phyloP scores from a whole-genome alignment of 352 stramenopile genomes.

The Pelagophyceae sp. region DNA sequence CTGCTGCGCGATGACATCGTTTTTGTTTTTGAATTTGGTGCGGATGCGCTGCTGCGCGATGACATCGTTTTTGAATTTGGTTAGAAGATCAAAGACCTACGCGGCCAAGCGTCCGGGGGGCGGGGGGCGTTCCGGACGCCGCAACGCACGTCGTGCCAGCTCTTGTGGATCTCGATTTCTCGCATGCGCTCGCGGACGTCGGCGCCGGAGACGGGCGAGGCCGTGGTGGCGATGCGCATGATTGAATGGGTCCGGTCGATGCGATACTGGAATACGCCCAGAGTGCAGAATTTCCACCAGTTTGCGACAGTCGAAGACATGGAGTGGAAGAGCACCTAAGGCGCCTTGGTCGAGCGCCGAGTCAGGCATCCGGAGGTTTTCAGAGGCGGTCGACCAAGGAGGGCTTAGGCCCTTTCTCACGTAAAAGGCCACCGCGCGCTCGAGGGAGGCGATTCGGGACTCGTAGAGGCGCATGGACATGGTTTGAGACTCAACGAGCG shows the following conservation, averaged over 20 bases:
- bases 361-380: not conserved
- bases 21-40: too few relatives aligned
- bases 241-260: constrained; percentile 52
- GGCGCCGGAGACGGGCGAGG: constrained; percentile 45
- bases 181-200: constrained; percentile 47
- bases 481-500: constrained; percentile 36
- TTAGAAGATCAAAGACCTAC: too few relatives aligned
- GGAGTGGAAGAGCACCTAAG: constrained; percentile 50
- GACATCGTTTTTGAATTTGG: too few relatives aligned
- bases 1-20: too few relatives aligned
- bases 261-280: constrained; percentile 43
- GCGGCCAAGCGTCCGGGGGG: too few relatives aligned
- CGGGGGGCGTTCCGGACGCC: too few relatives aligned
- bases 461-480: constrained; percentile 49
- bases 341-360: too few relatives aligned
- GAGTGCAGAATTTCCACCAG: constrained; percentile 46
- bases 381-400: constrained; percentile 23
- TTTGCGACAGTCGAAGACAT: constrained; percentile 43
- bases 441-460: constrained; percentile 44
- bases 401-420: too few relatives aligned
- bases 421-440: constrained; percentile 49
- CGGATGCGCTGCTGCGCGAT: too few relatives aligned
- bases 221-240: constrained; percentile 51
- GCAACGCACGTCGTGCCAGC: not conserved
- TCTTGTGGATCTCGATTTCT: not conserved